A percentile compares a stretch with the other conserved stretches of the same genome.
Conservation (phyloP, 2,329 filamentous ascomycete genomes). For the Monosporascus sp. region DNA sequence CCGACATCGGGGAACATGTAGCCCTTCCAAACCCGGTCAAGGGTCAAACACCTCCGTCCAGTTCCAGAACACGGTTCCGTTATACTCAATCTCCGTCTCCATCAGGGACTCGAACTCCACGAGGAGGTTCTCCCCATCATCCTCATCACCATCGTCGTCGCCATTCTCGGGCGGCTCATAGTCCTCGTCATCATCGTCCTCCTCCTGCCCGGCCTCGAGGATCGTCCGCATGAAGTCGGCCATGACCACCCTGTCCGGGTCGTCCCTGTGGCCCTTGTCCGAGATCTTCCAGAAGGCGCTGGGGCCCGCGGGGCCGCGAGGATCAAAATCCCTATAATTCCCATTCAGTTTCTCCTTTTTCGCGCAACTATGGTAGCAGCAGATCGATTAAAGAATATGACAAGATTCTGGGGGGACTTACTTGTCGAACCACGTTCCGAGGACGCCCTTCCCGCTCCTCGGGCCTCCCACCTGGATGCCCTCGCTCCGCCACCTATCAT, state of each 20-base stretch:
- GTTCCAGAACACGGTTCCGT: neutral
- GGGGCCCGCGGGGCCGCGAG: constrained; percentile 65
- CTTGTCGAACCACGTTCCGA: constrained; percentile 78
- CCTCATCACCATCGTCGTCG: constrained; percentile 17
- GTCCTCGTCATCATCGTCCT: constrained; percentile 26
- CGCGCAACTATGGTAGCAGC: neutral
- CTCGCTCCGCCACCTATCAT: constrained; percentile 73
- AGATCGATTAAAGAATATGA: too few species aligned
- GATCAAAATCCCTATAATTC: constrained; percentile 52
- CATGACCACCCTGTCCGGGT: constrained; percentile 25
- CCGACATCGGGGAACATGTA: too few species aligned
- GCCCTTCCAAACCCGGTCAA: neutral
- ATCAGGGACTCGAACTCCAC: neutral
- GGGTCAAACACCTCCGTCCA: neutral
- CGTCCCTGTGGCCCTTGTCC: constrained; percentile 35
- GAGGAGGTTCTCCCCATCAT: constrained; percentile 14
- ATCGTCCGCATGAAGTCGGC: constrained; percentile 18
- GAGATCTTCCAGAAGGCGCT: constrained; percentile 74
- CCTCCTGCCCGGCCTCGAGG: constrained; percentile 10
- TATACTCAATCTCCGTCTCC: neutral
- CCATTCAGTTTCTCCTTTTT: neutral
- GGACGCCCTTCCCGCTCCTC: constrained; percentile 58
- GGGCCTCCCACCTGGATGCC: constrained; percentile 68
- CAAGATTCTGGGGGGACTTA: constrained; percentile 26
- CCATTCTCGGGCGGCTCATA: constrained; percentile 17